phyloP scores from a whole-genome alignment of 805 yeast genomes.

The Hanseniaspora osmophila region DNA sequence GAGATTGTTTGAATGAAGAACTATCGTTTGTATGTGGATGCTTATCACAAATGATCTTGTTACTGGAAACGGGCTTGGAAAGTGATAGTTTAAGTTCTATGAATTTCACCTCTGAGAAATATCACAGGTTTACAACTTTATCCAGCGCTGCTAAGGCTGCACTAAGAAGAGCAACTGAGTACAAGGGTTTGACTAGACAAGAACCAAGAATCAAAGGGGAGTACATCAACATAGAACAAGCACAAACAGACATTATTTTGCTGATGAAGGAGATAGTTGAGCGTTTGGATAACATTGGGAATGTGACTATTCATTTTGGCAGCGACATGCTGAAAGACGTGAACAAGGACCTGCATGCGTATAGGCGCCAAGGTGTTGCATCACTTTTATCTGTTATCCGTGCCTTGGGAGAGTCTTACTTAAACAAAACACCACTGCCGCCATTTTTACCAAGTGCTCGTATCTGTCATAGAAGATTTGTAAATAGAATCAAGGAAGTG shows the following conservation, averaged over 20 bases:
- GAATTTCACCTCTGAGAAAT: conserved; percentile 21
- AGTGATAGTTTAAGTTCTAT: conserved; percentile 17
- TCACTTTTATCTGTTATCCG: conserved; percentile 26
- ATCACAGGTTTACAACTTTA: conserved; percentile 19
- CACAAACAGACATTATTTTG: conserved; percentile 32
- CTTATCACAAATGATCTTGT: conserved; percentile 25
- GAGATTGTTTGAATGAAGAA: conserved; percentile 30
- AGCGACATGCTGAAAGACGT: conserved; percentile 33
- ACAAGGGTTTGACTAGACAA: conserved; percentile 26
- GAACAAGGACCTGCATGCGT: conserved; percentile 26
- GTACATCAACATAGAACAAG: conserved; percentile 25
- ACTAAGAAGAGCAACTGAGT: conserved; percentile 27
- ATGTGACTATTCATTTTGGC: conserved; percentile 30
- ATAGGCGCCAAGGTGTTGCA: conserved; percentile 32
- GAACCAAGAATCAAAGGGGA: conserved; percentile 38
- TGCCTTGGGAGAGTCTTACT: conserved; percentile 30
- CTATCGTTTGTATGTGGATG: conserved; percentile 27
- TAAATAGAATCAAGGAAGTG: conserved; percentile 29
- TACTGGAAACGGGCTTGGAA: conserved; percentile 29
- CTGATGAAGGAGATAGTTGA: conserved; percentile 33
- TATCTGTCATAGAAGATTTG: conserved; percentile 32
- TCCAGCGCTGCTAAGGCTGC: conserved; percentile 28
- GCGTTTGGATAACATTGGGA: conserved; percentile 31
- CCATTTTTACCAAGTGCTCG: conserved; percentile 37
- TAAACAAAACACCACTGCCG: conserved; percentile 33